These are phyloP conservation scores for Hydnomerulius pinastri DNA, from an alignment of 768 basidiomycete genomes.

Conservation along the genomic window DNA sequence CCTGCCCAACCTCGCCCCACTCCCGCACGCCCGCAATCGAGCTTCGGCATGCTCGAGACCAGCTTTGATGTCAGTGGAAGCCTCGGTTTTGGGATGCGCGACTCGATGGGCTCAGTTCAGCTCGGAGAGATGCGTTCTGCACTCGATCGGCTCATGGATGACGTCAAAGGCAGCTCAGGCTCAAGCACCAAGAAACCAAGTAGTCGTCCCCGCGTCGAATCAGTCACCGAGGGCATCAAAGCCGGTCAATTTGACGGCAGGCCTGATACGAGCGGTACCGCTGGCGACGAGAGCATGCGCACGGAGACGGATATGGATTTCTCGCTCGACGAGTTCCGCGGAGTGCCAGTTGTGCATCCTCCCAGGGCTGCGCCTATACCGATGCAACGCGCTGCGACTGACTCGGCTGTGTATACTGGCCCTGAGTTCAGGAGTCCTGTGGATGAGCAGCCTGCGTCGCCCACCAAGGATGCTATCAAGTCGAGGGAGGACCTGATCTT, in stretches of 20 bases:
- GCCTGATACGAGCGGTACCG: slow-evolving; percentile 37
- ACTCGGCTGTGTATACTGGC: slow-evolving; percentile 38
- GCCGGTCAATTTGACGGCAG: slow-evolving; percentile 38
- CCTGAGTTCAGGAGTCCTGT: slow-evolving; percentile 37
- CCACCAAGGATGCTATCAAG: slow-evolving; percentile 67
- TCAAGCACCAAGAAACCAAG: slow-evolving; percentile 25
- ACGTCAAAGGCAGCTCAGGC: slow-evolving; percentile 42
- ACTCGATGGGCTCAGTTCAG: slow-evolving; percentile 53
- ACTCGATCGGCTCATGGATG: slow-evolving; percentile 71
- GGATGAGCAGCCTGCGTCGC: slow-evolving; percentile 38
- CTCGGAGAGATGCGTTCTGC: slow-evolving; percentile 75
- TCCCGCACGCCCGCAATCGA: slow-evolving; percentile 10
- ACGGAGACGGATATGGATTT: slow-evolving; percentile 36
- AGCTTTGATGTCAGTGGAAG: slow-evolving; percentile 27
- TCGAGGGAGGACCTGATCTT: slow-evolving; percentile 68
- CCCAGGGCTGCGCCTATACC: slow-evolving; percentile 22
- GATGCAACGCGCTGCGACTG: slow-evolving; percentile 54
- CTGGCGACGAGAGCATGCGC: slow-evolving; percentile 28
- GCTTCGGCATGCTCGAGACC: slow-evolving; percentile 20
- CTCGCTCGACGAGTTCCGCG: slow-evolving; percentile 26
- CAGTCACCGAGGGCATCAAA: slow-evolving; percentile 34
- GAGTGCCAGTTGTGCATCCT: slow-evolving; percentile 12
- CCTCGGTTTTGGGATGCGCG: slow-evolving; percentile 25
- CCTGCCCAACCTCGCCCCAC: slow-evolving; percentile 11
- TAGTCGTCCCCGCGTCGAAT: slow-evolving; percentile 20